These are phyloP conservation scores for Nitzschia sp. DNA, from an alignment of 108 stramenopile genomes.

Conservation along the genomic window DNA sequence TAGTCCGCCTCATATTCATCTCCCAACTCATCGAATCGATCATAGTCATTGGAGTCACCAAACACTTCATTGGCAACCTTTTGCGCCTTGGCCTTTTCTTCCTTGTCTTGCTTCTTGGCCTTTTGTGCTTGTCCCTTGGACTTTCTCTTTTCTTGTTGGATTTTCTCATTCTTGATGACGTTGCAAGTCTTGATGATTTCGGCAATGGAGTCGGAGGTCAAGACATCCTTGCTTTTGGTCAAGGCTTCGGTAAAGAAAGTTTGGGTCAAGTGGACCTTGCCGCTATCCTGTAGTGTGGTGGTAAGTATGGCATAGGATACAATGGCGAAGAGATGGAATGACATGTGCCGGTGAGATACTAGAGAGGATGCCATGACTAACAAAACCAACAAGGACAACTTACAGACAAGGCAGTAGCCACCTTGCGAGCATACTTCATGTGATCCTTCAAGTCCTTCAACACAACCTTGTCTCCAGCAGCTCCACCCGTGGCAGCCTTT, in stretches of 20 bases:
- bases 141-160: slow-evolving; percentile 80
- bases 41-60: slow-evolving; percentile 84
- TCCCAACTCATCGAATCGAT: slow-evolving; percentile 82
- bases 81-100: slow-evolving; percentile 72
- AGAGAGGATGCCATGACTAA: too few species aligned
- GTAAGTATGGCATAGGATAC: not conserved
- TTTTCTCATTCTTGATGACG: slow-evolving; percentile 91
- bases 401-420: slow-evolving; percentile 74
- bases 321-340: not conserved
- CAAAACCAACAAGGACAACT: slow-evolving; percentile 2
- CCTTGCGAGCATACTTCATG: slow-evolving; percentile 84
- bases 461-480: slow-evolving; percentile 67
- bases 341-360: too few species aligned
- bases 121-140: slow-evolving; percentile 89
- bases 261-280: slow-evolving; percentile 74
- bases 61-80: slow-evolving; percentile 73
- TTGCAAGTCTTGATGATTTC: slow-evolving; percentile 88
- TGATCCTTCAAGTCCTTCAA: slow-evolving; percentile 88
- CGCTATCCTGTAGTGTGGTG: slow-evolving; percentile 58
- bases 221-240: slow-evolving; percentile 75
- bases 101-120: slow-evolving; percentile 84
- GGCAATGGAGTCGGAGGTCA: slow-evolving; percentile 82
- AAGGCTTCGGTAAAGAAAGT: slow-evolving; percentile 82
- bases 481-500: slow-evolving; percentile 12
- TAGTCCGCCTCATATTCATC: slow-evolving; percentile 77